Evolutionary conservation across 2,329 filamentous ascomycete species (phyloP).

Genomic region (Didymella sp.): DNA sequence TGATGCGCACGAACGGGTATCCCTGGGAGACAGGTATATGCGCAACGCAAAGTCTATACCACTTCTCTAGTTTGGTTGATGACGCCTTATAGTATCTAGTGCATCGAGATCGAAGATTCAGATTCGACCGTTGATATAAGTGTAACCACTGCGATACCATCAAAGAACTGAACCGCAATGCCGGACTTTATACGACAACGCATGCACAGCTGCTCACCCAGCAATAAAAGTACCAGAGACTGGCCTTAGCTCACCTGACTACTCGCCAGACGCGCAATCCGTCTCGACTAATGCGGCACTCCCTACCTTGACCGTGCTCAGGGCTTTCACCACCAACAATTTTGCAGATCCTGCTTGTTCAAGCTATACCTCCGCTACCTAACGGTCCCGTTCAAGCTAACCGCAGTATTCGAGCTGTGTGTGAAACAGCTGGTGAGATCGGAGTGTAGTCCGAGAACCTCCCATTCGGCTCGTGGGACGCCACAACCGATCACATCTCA

Average conservation of each 20-base stretch:
- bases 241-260: not conserved
- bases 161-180: not conserved
- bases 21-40: not conserved
- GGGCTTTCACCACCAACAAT: not conserved
- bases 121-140: not conserved
- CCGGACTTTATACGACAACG: not conserved
- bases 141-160: not conserved
- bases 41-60: too few species aligned
- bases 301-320: not conserved
- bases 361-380: constrained; percentile 12
- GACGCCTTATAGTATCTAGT: not conserved
- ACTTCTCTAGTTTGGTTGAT: too few species aligned
- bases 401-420: not conserved
- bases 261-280: not conserved
- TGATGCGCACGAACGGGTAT: not conserved
- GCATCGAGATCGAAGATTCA: not conserved
- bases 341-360: constrained; percentile 16
- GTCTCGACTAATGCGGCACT: not conserved
- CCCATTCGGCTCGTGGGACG: not conserved
- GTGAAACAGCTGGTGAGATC: constrained; percentile 16
- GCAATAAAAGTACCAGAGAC: not conserved
- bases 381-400: constrained; percentile 8
- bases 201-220: not conserved
- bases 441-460: constrained; percentile 14
- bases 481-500: constrained; percentile 14